These are phyloP conservation scores for Phaeotremella skinneri DNA, from an alignment of 768 basidiomycete species.

Conservation along the genomic window DNA sequence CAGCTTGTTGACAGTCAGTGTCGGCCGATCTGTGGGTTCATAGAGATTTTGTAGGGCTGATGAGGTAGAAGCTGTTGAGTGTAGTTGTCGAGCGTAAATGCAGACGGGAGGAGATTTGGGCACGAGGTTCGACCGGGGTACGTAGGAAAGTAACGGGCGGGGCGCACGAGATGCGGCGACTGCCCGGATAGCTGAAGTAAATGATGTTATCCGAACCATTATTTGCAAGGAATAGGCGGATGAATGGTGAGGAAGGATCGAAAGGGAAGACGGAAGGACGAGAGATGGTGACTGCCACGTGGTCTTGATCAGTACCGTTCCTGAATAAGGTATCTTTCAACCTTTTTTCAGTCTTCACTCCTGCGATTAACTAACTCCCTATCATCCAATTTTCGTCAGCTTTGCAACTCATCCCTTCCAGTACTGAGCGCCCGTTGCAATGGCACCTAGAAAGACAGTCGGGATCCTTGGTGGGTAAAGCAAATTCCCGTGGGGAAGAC, in stretches of 20 bases:
- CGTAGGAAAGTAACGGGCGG: not conserved
- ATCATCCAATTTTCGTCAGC: not conserved
- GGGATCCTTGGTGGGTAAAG: slow-evolving; percentile 47
- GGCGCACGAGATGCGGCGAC: not conserved
- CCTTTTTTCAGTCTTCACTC: no score
- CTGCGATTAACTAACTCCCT: no score
- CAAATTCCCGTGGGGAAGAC: not conserved
- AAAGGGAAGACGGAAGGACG: no score
- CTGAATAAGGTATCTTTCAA: no score
- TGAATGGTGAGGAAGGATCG: no score
- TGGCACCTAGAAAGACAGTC: slow-evolving; percentile 47
- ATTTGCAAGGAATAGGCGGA: no score
- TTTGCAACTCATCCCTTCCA: no score
- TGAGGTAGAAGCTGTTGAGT: not conserved
- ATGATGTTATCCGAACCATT: no score
- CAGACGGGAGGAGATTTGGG: not conserved
- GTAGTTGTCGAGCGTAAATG: not conserved
- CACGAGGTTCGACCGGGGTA: not conserved
- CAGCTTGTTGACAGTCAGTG: slow-evolving; percentile 44
- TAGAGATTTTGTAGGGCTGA: slow-evolving; percentile 31
- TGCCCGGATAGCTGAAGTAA: not conserved
- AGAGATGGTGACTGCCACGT: no score
- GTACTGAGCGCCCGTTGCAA: no score
- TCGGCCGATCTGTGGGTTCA: slow-evolving; percentile 19
- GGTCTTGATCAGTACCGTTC: no score